phyloP scores from a whole-genome alignment of 2,329 filamentous ascomycete genomes.

The Penicillium polonicum region DNA sequence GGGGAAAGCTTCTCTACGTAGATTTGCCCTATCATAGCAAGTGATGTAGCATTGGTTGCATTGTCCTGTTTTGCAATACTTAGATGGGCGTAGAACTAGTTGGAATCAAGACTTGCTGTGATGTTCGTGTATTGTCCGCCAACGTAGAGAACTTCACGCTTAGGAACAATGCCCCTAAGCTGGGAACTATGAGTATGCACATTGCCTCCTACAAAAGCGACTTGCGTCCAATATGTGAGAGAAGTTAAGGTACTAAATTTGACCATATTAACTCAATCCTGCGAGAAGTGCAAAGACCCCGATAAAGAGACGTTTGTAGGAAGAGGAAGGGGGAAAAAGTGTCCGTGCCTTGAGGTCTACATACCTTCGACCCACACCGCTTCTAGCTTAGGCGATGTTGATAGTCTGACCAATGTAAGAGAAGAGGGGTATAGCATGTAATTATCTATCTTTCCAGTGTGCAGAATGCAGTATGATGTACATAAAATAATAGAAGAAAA shows the following conservation, averaged over 20 bases:
- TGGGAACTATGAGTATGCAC: not conserved
- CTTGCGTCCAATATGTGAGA: not conserved
- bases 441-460: slow-evolving; percentile 23
- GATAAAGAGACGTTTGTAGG: not conserved
- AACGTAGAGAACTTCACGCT: slow-evolving; percentile 3
- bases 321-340: not conserved
- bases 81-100: not conserved
- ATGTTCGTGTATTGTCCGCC: slow-evolving; percentile 3
- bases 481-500: slow-evolving; percentile 13
- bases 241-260: not conserved
- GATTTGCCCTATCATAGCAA: slow-evolving; percentile 1
- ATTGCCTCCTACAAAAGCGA: not conserved
- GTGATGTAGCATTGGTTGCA: not conserved
- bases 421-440: slow-evolving; percentile 29
- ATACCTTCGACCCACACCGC: too few relatives aligned
- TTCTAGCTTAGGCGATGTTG: not conserved
- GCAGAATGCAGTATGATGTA: slow-evolving; percentile 18
- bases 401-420: not conserved
- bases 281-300: not conserved
- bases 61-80: not conserved
- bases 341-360: too few relatives aligned
- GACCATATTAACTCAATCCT: not conserved
- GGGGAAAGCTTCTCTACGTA: slow-evolving; percentile 6
- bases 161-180: slow-evolving; percentile 1
- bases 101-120: not conserved